Evolutionary conservation across 176 grass and related monocot genomes (phyloP).

Genomic region (Rhynchospora pubera): DNA sequence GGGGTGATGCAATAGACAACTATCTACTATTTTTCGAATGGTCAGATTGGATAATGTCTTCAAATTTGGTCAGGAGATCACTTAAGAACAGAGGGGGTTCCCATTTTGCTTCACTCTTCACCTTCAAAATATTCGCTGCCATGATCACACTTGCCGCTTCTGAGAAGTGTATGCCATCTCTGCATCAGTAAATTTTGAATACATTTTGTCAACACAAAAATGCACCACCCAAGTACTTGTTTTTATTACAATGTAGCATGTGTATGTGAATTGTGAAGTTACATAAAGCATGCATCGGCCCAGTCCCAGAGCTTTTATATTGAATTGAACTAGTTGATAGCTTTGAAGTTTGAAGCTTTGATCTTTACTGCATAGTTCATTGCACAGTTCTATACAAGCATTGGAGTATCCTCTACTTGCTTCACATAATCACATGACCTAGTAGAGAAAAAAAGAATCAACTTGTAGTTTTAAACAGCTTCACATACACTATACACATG

Average conservation of each 20-base stretch:
- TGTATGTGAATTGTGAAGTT: slow-evolving; percentile 7
- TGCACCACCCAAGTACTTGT: no score
- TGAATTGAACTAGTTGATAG: slow-evolving; percentile 16
- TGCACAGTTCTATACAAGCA: slow-evolving; percentile 30
- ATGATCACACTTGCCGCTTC: slow-evolving; percentile 20
- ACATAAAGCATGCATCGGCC: slow-evolving; percentile 1
- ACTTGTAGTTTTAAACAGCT: not conserved
- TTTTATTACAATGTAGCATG: no score
- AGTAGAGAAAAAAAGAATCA: not conserved
- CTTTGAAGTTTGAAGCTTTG: slow-evolving; percentile 18
- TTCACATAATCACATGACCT: slow-evolving; percentile 27
- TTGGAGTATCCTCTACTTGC: slow-evolving; percentile 18
- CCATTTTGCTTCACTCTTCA: no score
- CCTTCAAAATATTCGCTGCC: no score
- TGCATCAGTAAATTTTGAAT: not conserved
- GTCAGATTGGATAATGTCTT: no score
- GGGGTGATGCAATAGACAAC: no score
- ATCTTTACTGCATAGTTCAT: slow-evolving; percentile 27
- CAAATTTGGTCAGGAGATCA: no score
- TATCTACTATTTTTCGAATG: no score
- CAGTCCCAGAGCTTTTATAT: slow-evolving; percentile 22
- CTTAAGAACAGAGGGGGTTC: no score
- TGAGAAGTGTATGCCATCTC: slow-evolving; percentile 27
- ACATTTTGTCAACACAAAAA: not conserved
- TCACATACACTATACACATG: not conserved